phyloP scores from a whole-genome alignment of 2,329 filamentous ascomycete genomes.

The Graphiopsis chlorocephala region DNA sequence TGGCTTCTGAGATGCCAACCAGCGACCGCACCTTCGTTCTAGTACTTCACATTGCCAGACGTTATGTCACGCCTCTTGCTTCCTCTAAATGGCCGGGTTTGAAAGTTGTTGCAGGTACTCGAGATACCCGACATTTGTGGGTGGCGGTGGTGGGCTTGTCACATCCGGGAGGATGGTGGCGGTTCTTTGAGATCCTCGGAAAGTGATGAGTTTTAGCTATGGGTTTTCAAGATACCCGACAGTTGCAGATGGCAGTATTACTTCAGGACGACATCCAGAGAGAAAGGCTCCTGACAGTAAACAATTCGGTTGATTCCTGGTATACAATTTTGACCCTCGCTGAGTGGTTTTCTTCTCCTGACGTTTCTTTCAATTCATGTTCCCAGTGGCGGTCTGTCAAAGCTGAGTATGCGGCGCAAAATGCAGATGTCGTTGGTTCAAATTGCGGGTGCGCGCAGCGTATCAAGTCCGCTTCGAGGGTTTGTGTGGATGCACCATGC shows the following conservation, averaged over 20 bases:
- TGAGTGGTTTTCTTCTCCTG: background rate
- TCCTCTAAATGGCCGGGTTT: too few relatives aligned
- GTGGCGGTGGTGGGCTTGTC: background rate
- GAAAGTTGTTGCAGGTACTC: conserved; percentile 9
- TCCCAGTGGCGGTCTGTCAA: background rate
- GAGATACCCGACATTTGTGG: conserved; percentile 21
- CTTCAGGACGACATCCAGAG: too few relatives aligned
- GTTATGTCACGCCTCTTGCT: too few relatives aligned
- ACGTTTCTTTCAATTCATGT: background rate
- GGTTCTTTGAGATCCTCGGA: background rate
- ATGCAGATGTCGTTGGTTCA: background rate
- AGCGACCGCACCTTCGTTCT: conserved; percentile 33
- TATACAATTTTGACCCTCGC: background rate
- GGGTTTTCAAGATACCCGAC: background rate
- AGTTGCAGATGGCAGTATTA: background rate
- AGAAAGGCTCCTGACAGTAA: background rate
- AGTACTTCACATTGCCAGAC: too few relatives aligned
- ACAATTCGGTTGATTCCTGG: background rate
- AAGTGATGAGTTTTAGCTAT: background rate
- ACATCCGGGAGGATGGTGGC: background rate
- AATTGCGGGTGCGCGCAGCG: background rate
- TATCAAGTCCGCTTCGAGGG: background rate
- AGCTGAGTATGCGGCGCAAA: background rate
- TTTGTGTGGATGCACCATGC: background rate
- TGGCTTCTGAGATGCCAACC: conserved; percentile 24